Base-by-base conservation (phyloP, 2,329 filamentous ascomycete species). In the Metarhizium sp. region DNA sequence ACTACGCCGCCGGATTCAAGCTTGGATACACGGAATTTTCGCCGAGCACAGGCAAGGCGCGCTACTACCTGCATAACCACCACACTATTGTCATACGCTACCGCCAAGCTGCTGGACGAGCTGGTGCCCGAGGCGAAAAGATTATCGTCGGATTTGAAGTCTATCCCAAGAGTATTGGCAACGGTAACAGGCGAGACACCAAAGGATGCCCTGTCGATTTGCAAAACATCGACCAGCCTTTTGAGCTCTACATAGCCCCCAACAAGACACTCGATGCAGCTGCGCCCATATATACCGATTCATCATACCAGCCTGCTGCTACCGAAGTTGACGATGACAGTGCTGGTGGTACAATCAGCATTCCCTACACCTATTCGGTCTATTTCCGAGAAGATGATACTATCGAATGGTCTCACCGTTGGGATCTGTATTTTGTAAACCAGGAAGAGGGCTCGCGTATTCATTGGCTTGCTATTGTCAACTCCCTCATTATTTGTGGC, bases 1-100 rank as follows among this genome's bases (percentile, higher is more conserved):
- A 95, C 75, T 95, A 95, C 68, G 88, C 90, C 13, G 85, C 90
- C 2, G 91, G 91, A 2, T 95, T 95, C 78, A 95, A 94, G 72
- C 77, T 95, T 55, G 91, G 90, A 6, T 90, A 88, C 63, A 83
- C 84, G 61, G 88, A 92, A 59, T 76, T 79, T 51, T 81, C 82
- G 2, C 73, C 80, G 0, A 73, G 73, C 46, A 81, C 79, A 2
- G 81, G 81, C 45, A 79, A 80, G 66, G 78, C 81, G 13, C 79
- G 80, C 46, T 89, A 86, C 68, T 92, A 85, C 62, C 79, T 95
- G 63, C 88, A 95, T 74, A 96, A 95, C 67, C 91, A 96, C 68
- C 84, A 92, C 62, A 94, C 88, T 2, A 82, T 95, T 53, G 87
- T 95, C 48, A 82, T 95, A 56, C 85, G 89, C 54, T 90, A 89